phyloP scores from a whole-genome alignment of 108 stramenopile genomes.

The Cyclostephanos tholiformis region DNA sequence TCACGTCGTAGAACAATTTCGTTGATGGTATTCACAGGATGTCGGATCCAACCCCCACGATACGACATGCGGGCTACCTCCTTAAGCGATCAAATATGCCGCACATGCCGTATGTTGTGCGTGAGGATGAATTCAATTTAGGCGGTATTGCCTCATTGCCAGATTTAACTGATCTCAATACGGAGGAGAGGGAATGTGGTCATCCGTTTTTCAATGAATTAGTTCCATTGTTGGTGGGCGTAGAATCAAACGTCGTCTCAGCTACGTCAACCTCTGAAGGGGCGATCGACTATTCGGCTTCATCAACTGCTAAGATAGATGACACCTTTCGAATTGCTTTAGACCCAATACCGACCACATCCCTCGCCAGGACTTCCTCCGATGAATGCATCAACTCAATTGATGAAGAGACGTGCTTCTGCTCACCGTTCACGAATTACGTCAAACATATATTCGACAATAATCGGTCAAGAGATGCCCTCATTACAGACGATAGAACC shows the following conservation, averaged over 20 bases:
- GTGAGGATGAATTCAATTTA: neutral
- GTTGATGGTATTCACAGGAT: constrained; percentile 11
- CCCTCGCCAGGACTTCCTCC: neutral
- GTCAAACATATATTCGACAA: constrained; percentile 19
- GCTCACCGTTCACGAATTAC: constrained; percentile 29
- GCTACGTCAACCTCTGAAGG: neutral
- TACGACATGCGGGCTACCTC: constrained; percentile 47
- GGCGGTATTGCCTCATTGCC: constrained; percentile 16
- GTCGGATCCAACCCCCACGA: constrained; percentile 8
- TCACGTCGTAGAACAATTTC: neutral
- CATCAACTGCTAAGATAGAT: neutral
- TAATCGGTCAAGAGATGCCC: neutral
- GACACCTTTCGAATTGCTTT: neutral
- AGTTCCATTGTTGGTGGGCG: neutral
- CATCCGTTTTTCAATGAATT: neutral
- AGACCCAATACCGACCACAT: neutral
- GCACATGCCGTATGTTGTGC: constrained; percentile 27
- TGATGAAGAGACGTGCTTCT: constrained; percentile 22
- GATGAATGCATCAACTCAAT: neutral
- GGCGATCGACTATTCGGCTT: neutral
- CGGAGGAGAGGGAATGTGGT: neutral
- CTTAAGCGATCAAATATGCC: constrained; percentile 44
- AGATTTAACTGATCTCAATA: constrained; percentile 12
- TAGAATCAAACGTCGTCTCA: neutral
- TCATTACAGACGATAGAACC: neutral